These are phyloP conservation scores for Lipomyces chichibuensis DNA, from an alignment of 805 yeast species.

Conservation along the genomic window DNA sequence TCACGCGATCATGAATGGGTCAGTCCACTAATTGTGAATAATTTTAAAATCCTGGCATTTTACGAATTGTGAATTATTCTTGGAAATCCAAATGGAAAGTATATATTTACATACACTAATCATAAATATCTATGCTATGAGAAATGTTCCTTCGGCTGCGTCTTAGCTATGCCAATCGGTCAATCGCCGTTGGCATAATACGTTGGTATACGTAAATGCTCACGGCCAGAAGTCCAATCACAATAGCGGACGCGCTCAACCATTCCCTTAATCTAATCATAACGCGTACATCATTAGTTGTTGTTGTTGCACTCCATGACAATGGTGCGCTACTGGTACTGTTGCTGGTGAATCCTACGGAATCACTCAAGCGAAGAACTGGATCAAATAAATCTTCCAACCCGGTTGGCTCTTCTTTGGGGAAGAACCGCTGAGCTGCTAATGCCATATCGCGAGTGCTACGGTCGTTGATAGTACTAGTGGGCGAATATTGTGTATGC, in stretches of 20 bases:
- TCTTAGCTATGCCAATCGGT: constrained; percentile 1
- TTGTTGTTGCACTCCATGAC: constrained; percentile 1
- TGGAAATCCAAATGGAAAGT: neutral
- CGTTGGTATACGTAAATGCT: constrained; percentile 9
- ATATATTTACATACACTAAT: neutral
- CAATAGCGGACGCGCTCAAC: neutral
- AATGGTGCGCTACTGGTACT: neutral
- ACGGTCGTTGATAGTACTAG: neutral
- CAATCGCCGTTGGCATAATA: constrained; percentile 7
- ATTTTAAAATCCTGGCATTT: too few relatives aligned
- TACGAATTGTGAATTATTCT: too few relatives aligned
- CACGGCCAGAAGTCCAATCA: constrained; percentile 8
- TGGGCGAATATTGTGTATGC: neutral
- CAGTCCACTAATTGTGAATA: too few relatives aligned
- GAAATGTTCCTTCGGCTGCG: neutral
- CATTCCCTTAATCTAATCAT: neutral
- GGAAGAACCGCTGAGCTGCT: constrained; percentile 31
- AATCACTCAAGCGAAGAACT: constrained; percentile 22
- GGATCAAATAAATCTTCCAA: constrained; percentile 32
- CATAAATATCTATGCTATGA: neutral
- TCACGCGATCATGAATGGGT: too few relatives aligned
- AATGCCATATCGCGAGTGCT: neutral
- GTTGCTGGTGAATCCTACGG: neutral
- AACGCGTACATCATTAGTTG: neutral
- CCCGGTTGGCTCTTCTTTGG: constrained; percentile 29